Percentiles rank a stretch among this genome's conserved stretches.
Conservation (phyloP, 306 rosid genomes). For the Inga leiocalycina region DNA sequence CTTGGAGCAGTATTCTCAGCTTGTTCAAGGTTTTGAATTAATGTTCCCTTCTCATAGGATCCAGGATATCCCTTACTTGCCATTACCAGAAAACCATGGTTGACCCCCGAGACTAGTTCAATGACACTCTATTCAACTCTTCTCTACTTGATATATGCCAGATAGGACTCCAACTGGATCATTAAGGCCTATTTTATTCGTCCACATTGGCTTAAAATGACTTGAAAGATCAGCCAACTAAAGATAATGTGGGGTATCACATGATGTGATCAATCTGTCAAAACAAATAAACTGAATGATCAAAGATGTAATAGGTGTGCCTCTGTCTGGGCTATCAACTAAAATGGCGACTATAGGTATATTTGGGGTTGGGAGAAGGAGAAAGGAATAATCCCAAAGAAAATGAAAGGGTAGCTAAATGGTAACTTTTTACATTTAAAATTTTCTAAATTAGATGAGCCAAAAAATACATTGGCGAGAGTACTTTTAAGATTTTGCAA, state of each 20-base stretch:
- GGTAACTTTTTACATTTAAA: background rate
- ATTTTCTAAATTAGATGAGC: background rate
- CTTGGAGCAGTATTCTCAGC: slow-evolving; percentile 76
- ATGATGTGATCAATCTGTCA: background rate
- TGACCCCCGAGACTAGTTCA: slow-evolving; percentile 87
- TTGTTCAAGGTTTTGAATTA: slow-evolving; percentile 74
- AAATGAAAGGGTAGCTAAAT: background rate
- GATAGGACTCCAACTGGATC: slow-evolving; percentile 90
- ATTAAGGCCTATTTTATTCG: slow-evolving; percentile 72
- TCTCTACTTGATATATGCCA: slow-evolving; percentile 78
- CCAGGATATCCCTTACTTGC: slow-evolving; percentile 96
- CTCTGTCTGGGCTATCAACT: background rate
- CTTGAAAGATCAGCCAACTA: slow-evolving; percentile 20
- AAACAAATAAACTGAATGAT: background rate
- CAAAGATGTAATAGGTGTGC: background rate
- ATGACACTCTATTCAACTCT: slow-evolving; percentile 67
- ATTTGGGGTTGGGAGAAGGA: background rate
- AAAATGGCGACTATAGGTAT: background rate
- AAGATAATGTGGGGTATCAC: background rate
- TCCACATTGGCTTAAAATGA: background rate
- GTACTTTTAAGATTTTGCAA: background rate
- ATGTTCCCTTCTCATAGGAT: slow-evolving; percentile 83
- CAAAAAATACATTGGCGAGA: background rate
- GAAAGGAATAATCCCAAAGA: background rate
- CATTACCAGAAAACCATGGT: slow-evolving; percentile 99